phyloP scores from a whole-genome alignment of 306 rosid species.

The Calophaca sinica region DNA sequence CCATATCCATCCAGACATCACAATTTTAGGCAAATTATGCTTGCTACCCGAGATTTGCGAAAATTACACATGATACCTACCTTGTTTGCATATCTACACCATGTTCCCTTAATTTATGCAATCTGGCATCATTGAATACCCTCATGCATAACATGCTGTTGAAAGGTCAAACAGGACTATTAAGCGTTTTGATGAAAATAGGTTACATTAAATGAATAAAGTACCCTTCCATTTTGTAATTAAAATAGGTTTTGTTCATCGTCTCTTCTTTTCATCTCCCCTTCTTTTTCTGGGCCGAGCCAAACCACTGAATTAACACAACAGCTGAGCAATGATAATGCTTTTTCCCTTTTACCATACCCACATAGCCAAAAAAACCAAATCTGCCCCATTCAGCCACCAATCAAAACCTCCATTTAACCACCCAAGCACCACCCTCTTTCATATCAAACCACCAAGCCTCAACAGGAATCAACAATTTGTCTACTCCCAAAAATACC shows the following conservation, averaged over 20 bases:
- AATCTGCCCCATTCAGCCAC: no score
- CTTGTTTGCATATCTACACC: not conserved
- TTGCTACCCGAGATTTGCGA: not conserved
- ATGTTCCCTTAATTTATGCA: constrained; percentile 1
- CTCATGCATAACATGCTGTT: not conserved
- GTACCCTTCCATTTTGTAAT: no score
- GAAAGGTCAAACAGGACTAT: not conserved
- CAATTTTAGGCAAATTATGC: not conserved
- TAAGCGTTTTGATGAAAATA: not conserved
- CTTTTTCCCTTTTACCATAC: not conserved
- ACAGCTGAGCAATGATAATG: not conserved
- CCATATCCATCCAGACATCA: constrained; percentile 19
- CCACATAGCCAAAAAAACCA: not conserved
- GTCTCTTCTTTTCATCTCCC: not conserved
- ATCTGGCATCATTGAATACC: not conserved
- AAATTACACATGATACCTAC: not conserved
- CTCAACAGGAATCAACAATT: constrained; percentile 9
- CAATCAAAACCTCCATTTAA: not conserved
- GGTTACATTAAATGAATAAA: not conserved
- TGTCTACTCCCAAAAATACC: not conserved
- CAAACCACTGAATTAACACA: constrained; percentile 6
- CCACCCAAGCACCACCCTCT: not conserved
- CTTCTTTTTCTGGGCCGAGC: not conserved
- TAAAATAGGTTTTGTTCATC: not conserved
- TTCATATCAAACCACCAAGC: not conserved